Evolutionary conservation across 805 yeast genomes (phyloP).

Genomic region (Kodamaea leandrae): DNA sequence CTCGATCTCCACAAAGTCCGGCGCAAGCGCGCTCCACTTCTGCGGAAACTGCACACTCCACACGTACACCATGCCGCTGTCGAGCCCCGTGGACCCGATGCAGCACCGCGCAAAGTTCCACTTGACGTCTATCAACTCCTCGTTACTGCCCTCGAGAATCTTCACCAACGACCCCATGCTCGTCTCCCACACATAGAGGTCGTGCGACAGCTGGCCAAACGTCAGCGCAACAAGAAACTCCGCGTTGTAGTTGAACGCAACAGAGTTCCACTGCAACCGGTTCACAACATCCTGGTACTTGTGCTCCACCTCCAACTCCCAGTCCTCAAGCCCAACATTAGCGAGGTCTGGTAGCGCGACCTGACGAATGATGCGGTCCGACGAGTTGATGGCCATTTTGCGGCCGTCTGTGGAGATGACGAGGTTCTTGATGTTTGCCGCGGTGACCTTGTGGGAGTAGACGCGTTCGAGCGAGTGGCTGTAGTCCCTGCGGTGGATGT

Average conservation of each 20-base stretch:
- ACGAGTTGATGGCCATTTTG: conserved; percentile 69
- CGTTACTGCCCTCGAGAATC: conserved; percentile 87
- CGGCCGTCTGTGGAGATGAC: conserved; percentile 56
- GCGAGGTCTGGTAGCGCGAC: conserved; percentile 45
- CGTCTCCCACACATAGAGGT: conserved; percentile 91
- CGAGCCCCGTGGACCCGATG: conserved; percentile 81
- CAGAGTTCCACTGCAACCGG: conserved; percentile 82
- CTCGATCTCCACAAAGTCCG: conserved; percentile 92
- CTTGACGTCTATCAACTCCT: conserved; percentile 79
- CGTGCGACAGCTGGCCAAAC: conserved; percentile 79
- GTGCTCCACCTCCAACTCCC: conserved; percentile 68
- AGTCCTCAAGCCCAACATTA: conserved; percentile 22
- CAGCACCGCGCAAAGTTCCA: conserved; percentile 79
- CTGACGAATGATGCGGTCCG: conserved; percentile 74
- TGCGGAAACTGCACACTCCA: conserved; percentile 86
- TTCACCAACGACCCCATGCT: conserved; percentile 82
- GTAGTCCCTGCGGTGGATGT: conserved; percentile 37
- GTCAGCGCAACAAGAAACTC: conserved; percentile 91
- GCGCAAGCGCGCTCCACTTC: conserved; percentile 95
- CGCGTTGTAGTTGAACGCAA: conserved; percentile 66
- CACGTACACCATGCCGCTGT: conserved; percentile 73
- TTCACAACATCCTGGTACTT: conserved; percentile 89
- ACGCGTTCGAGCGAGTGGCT: conserved; percentile 31
- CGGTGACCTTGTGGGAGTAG: conserved; percentile 55
- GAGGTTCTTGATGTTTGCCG: conserved; percentile 68